phyloP scores from a whole-genome alignment of 2,329 filamentous ascomycete genomes.

The Eurotiales sp. region DNA sequence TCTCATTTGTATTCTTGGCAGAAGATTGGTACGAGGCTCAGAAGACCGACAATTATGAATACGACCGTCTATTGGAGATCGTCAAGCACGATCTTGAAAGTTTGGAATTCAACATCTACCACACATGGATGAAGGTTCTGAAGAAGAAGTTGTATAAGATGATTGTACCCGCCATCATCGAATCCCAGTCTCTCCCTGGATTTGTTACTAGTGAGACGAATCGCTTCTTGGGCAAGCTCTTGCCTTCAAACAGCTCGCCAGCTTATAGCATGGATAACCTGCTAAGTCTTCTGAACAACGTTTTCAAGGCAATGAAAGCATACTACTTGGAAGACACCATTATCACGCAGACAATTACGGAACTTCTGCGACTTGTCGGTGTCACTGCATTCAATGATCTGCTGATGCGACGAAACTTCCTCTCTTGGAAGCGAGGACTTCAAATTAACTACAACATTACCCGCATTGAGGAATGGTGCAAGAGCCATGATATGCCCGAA shows the following conservation, averaged over 20 bases:
- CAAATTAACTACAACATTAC: slow-evolving; percentile 99
- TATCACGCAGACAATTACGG: slow-evolving; percentile 91
- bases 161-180: slow-evolving; percentile 98
- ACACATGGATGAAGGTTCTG: slow-evolving; percentile 99
- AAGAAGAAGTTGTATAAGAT: slow-evolving; percentile 99
- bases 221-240: slow-evolving; percentile 93
- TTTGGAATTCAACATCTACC: slow-evolving; percentile 99
- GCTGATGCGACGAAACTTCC: slow-evolving; percentile 95
- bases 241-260: slow-evolving; percentile 83
- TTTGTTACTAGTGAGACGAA: slow-evolving; percentile 99
- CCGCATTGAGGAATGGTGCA: slow-evolving; percentile 98
- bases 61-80: slow-evolving; percentile 93
- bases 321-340: slow-evolving; percentile 97
- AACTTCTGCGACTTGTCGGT: slow-evolving; percentile 86
- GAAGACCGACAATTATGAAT: slow-evolving; percentile 99
- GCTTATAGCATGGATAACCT: slow-evolving; percentile 99
- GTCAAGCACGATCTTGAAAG: slow-evolving; percentile 99
- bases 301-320: slow-evolving; percentile 97
- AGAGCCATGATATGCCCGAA: slow-evolving; percentile 99
- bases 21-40: slow-evolving; percentile 99
- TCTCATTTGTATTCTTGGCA: slow-evolving; percentile 97
- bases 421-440: slow-evolving; percentile 97
- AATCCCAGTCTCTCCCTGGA: slow-evolving; percentile 94
- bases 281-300: slow-evolving; percentile 89
- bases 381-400: slow-evolving; percentile 98